Percentiles rank a stretch among this genome's conserved stretches.
These are phyloP conservation scores for Verbena officinalis DNA, from an alignment of 257 asterid species.

Conservation along the genomic window DNA sequence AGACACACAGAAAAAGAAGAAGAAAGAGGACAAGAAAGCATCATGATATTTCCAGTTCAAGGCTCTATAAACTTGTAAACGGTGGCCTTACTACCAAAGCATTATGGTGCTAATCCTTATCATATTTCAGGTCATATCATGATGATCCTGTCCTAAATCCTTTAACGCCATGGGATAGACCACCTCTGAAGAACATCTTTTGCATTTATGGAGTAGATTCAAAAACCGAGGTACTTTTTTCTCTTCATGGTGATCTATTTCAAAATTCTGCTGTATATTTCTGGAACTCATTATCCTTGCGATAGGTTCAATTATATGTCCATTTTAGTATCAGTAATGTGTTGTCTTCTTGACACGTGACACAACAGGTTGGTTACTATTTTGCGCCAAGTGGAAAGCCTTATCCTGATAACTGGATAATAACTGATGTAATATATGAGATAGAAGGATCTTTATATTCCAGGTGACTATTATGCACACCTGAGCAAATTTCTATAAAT, in stretches of 20 bases:
- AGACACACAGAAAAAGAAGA: neutral
- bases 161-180: conserved; percentile 99
- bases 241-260: conserved; percentile 26
- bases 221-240: conserved; percentile 84
- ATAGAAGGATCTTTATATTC: conserved; percentile 84
- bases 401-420: conserved; percentile 98
- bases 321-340: conserved; percentile 26
- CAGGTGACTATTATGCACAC: conserved; percentile 57
- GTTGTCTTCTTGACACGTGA: conserved; percentile 34
- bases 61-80: neutral
- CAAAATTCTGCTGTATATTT: conserved; percentile 29
- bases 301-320: conserved; percentile 9
- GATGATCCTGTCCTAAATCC: conserved; percentile 96
- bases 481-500: conserved; percentile 21
- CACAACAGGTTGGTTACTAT: conserved; percentile 92
- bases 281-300: conserved; percentile 16
- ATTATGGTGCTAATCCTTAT: conserved; percentile 30
- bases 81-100: conserved; percentile 12
- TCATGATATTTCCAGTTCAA: conserved; percentile 1
- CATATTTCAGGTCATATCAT: conserved; percentile 78
- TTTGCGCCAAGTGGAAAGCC: conserved; percentile 99
- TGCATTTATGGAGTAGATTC: conserved; percentile 89
- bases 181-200: conserved; percentile 94
- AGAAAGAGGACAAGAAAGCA: no score
- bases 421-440: conserved; percentile 89